Base-by-base conservation (phyloP, 768 basidiomycete genomes). In the Trametes meyenii region DNA sequence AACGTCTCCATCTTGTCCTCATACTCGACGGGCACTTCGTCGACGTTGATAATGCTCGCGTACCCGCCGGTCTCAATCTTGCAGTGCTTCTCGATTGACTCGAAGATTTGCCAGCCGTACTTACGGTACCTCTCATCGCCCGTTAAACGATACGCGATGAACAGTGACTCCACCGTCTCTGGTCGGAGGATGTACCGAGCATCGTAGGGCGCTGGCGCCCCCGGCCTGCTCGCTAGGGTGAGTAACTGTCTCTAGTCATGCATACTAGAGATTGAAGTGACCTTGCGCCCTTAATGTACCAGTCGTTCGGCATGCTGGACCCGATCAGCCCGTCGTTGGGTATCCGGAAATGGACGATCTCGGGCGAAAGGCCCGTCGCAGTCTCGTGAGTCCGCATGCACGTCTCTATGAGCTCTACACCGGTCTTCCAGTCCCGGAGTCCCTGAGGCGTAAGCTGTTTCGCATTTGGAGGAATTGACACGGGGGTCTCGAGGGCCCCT, bases 1-100 rank as follows among this genome's bases (percentile, higher is more conserved):
- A 96, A 97, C 13, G 95, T 95, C 76, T 98, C 95, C 95, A 97
- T 96, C 73, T 90, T 88, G 74, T 98, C 94, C 64, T 93, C 88
- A 59, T 83, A 78, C 69, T 78, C 76, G 1, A 79, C 84, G 0
- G 89, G 87, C 11, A 87, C 77, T 62, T 85, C 81, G 72, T 96
- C 92, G 11, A 98, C 96, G 69, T 97, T 92, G 60, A 88, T 73
- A 48, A 98, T 81, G 38, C 85, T 85, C 17, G 91, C 90, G 69
- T 90, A 98, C 10, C 95, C 96, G 19, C 95, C 96, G 0, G 78
- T 80, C n/a, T 81, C 76, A 21, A 94, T 77, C 50, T 81, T 80
- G 69, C 92, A 95, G 70, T 96, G 86, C 71, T 84, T 83, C 68
- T 95, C 85, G 58, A 98, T 96, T 0, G 95, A 84, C 70, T 90